These are phyloP conservation scores for Cenchrus americanus DNA, from an alignment of 176 grass and related monocot species.

Conservation along the genomic window DNA sequence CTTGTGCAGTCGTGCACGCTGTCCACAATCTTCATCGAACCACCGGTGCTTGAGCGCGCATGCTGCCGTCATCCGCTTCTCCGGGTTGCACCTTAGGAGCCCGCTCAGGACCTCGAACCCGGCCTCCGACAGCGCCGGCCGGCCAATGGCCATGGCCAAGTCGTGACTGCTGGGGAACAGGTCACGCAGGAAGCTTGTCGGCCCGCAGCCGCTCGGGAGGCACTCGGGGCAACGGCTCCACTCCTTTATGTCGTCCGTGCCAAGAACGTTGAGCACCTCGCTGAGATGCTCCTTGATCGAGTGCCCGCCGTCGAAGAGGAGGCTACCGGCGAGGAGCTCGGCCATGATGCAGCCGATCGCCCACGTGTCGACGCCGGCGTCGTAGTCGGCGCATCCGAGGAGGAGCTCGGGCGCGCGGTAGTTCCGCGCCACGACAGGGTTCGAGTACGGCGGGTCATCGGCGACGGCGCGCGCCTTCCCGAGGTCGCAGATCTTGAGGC, in stretches of 20 bases:
- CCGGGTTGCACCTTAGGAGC: conserved; percentile 40
- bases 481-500: neutral
- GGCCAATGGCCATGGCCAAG: neutral
- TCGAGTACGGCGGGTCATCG: conserved; percentile 35
- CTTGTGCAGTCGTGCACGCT: neutral
- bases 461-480: neutral
- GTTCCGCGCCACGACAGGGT: conserved; percentile 40
- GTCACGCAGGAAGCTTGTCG: neutral
- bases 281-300: conserved; percentile 55
- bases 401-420: conserved; percentile 57
- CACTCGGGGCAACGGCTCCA: neutral
- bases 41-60: conserved; percentile 40
- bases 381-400: conserved; percentile 12
- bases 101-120: conserved; percentile 43
- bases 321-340: neutral
- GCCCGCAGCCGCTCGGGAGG: neutral
- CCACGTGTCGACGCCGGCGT: neutral
- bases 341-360: conserved; percentile 9
- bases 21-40: conserved; percentile 24
- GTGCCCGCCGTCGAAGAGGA: conserved; percentile 26
- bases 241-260: neutral
- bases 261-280: conserved; percentile 15
- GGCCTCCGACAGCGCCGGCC: conserved; percentile 26
- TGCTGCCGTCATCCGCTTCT: conserved; percentile 39
- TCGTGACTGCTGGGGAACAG: neutral